phyloP scores from a whole-genome alignment of 805 yeast species.

The Nakazawaea ambrosiae region DNA sequence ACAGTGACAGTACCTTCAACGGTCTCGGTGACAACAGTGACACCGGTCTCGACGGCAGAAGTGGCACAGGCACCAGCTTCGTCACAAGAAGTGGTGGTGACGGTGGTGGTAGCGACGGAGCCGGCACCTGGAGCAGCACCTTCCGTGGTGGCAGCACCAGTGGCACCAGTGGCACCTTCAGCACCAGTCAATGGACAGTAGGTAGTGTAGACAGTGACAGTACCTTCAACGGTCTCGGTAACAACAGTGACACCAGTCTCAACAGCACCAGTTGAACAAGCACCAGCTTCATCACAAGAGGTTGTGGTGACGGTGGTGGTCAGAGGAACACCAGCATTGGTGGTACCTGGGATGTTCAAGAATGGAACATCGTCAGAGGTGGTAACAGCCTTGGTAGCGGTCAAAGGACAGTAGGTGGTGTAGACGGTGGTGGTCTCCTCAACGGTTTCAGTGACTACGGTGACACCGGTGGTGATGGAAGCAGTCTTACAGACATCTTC shows the following conservation, averaged over 20 bases:
- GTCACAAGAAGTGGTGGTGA: slow-evolving; percentile 3
- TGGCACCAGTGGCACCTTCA: slow-evolving; percentile 1
- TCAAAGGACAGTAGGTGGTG: slow-evolving; percentile 32
- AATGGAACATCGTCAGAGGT: slow-evolving; percentile 13
- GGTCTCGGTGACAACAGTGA: slow-evolving; percentile 11
- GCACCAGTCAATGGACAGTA: not conserved
- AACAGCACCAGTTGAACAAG: slow-evolving; percentile 10
- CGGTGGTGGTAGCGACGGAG: slow-evolving; percentile 4
- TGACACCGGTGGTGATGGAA: slow-evolving; percentile 19
- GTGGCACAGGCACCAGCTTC: not conserved
- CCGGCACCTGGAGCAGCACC: slow-evolving; percentile 20
- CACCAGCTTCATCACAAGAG: slow-evolving; percentile 14
- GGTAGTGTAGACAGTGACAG: not conserved
- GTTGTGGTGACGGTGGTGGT: slow-evolving; percentile 25
- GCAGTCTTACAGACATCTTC: slow-evolving; percentile 15
- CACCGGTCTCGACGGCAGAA: slow-evolving; percentile 12
- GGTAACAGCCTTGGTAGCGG: slow-evolving; percentile 9
- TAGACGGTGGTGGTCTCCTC: slow-evolving; percentile 27
- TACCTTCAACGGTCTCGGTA: not conserved
- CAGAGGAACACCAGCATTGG: slow-evolving; percentile 15
- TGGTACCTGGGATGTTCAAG: slow-evolving; percentile 8
- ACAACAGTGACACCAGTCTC: slow-evolving; percentile 1
- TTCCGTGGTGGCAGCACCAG: slow-evolving; percentile 14
- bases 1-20: slow-evolving; percentile 10
- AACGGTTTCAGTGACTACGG: slow-evolving; percentile 24